These are phyloP conservation scores for Cystoderma amianthinum DNA, from an alignment of 768 basidiomycete species.

Conservation along the genomic window DNA sequence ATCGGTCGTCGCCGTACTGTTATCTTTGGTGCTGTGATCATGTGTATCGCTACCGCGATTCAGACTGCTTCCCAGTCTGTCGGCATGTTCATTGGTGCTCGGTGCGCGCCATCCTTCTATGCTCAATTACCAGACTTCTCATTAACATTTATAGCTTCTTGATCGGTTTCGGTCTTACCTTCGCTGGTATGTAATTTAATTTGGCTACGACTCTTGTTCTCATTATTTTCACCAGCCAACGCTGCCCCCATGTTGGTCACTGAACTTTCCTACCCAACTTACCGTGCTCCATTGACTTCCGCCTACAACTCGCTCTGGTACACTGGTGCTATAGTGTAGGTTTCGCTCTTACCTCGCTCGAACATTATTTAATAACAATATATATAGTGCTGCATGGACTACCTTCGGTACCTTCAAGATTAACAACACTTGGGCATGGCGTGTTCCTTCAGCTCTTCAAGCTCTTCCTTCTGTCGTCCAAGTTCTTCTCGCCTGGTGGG, in stretches of 20 bases:
- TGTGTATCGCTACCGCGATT: conserved; percentile 59
- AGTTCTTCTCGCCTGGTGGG: conserved; percentile 56
- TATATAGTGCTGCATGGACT: conserved; percentile 72
- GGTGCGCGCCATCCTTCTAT: conserved; percentile 68
- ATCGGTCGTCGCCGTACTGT: conserved; percentile 62
- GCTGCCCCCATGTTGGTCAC: conserved; percentile 81
- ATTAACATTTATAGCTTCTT: conserved; percentile 36
- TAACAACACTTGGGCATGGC: no score
- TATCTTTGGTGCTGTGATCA: conserved; percentile 63
- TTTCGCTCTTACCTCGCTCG: no score
- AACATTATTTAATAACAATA: no score
- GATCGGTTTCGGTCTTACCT: conserved; percentile 71
- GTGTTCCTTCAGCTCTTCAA: conserved; percentile 53
- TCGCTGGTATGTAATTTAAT: conserved; percentile 40
- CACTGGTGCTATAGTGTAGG: conserved; percentile 70
- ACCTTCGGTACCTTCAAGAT: conserved; percentile 79
- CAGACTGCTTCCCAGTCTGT: no score
- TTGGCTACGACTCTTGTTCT: not conserved
- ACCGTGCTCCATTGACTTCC: no score
- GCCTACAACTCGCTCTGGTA: conserved; percentile 87
- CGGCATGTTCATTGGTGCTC: no score
- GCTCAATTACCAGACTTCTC: not conserved
- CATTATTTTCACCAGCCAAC: no score
- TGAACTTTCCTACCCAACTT: conserved; percentile 75
- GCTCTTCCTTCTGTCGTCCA: no score